Conservation (phyloP, 306 rosid species). For the Castanea sativa region DNA sequence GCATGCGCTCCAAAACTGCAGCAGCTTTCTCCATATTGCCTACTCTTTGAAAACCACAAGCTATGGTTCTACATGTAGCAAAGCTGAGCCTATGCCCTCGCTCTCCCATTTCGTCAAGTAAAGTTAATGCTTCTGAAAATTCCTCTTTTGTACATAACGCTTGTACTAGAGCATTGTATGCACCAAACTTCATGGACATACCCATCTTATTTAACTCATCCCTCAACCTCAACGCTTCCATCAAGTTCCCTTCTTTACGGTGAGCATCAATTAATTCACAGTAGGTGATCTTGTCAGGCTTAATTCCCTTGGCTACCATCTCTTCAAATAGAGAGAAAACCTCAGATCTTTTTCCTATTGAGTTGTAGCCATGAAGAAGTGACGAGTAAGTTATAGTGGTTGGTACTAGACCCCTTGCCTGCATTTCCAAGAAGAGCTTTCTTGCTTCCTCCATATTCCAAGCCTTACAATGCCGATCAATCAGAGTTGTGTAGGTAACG, state of each 20-base stretch:
- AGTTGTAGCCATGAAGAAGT: constrained; percentile 13
- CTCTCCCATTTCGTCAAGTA: not conserved
- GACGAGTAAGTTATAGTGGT: constrained; percentile 6
- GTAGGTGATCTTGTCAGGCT: constrained; percentile 1
- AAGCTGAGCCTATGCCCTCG: not conserved
- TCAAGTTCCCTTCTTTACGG: constrained; percentile 2
- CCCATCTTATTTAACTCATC: constrained; percentile 14
- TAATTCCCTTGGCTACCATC: constrained; percentile 9
- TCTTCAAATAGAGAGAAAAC: constrained; percentile 13
- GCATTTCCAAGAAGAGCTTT: constrained; percentile 20
- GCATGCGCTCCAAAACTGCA: not conserved
- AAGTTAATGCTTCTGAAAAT: not conserved
- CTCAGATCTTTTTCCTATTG: constrained; percentile 6
- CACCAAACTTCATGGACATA: not conserved
- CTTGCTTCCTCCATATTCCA: constrained; percentile 11
- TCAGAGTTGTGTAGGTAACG: constrained; percentile 11
- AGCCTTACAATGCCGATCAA: constrained; percentile 10
- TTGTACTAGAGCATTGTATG: not conserved
- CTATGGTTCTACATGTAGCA: not conserved
- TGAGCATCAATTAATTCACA: constrained; percentile 1
- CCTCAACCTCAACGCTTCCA: constrained; percentile 7
- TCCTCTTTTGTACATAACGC: not conserved
- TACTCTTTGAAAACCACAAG: constrained; percentile 1
- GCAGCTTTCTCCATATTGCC: not conserved
- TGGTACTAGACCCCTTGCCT: constrained; percentile 7